A percentile compares a stretch with the other conserved stretches of the same genome.
Conservation (phyloP, 768 basidiomycete genomes). For the Leccinellum albellum region DNA sequence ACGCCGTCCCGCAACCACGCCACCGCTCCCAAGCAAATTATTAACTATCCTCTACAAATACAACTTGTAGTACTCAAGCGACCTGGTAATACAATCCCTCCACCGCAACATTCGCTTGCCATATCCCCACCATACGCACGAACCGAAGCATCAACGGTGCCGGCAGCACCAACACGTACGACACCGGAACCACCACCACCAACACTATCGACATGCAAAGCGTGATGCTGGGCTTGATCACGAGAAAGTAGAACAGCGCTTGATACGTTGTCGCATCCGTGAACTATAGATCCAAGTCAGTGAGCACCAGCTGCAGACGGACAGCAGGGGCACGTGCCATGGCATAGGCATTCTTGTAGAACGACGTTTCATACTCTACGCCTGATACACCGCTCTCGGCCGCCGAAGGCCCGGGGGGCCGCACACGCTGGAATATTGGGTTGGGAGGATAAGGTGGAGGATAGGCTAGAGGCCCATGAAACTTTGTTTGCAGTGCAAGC, state of each 20-base stretch:
- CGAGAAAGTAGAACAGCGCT: conserved; percentile 84
- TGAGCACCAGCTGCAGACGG: conserved; percentile 5
- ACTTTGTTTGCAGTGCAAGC: conserved; percentile 65
- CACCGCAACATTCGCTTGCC: conserved; percentile 82
- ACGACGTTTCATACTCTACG: conserved; percentile 58
- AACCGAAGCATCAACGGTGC: conserved; percentile 66
- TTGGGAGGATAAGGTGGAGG: conserved; percentile 61
- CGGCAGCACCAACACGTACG: conserved; percentile 58
- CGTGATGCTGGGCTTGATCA: conserved; percentile 81
- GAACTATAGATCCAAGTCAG: conserved; percentile 45
- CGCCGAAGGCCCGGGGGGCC: conserved; percentile 46
- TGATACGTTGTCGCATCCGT: conserved; percentile 80
- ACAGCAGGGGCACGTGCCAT: conserved; percentile 50
- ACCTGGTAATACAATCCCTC: conserved; percentile 57
- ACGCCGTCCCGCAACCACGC: conserved; percentile 23
- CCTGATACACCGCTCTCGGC: conserved; percentile 42
- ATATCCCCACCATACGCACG: conserved; percentile 63
- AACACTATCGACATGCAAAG: conserved; percentile 57
- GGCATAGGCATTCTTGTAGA: conserved; percentile 77
- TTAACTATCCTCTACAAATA: not conserved
- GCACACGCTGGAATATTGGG: conserved; percentile 70
- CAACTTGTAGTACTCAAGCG: conserved; percentile 13
- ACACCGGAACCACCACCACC: conserved; percentile 53
- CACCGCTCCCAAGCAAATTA: conserved; percentile 24
- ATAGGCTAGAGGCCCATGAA: conserved; percentile 65